Percentiles rank a stretch among this genome's conserved stretches.
These are phyloP conservation scores for Naganishia albida DNA, from an alignment of 1,284 basidiomycete genomes.

Conservation along the genomic window DNA sequence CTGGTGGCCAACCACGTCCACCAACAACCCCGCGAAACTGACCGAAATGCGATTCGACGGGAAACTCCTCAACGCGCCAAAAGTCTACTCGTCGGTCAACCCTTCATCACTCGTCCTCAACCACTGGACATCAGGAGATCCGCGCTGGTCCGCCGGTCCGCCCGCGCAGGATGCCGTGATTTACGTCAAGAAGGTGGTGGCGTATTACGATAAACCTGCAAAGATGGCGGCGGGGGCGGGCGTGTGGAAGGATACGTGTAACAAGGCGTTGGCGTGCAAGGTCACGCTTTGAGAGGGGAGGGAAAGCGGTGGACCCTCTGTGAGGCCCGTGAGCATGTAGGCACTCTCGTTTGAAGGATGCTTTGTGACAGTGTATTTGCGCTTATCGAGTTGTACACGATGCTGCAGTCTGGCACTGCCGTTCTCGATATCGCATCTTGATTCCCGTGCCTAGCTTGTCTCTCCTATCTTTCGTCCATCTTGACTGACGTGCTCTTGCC, in stretches of 20 bases:
- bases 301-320: too few species aligned
- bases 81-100: not conserved
- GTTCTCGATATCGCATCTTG: too few species aligned
- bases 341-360: too few species aligned
- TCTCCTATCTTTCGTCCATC: too few species aligned
- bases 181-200: slow-evolving; percentile 1
- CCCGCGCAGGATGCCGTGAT: slow-evolving; percentile 4
- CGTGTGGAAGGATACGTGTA: slow-evolving; percentile 11
- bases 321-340: too few species aligned
- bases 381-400: too few species aligned
- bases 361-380: too few species aligned
- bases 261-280: slow-evolving; percentile 6
- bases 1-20: slow-evolving; percentile 2
- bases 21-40: not conserved
- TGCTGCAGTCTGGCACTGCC: too few species aligned
- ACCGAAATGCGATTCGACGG: slow-evolving; percentile 13
- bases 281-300: not conserved
- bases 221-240: slow-evolving; percentile 9
- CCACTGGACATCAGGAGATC: slow-evolving; percentile 4
- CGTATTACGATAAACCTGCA: slow-evolving; percentile 10
- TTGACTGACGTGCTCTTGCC: too few species aligned
- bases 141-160: not conserved
- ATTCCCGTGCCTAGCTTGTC: too few species aligned
- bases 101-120: not conserved
- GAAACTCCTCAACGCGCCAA: not conserved